phyloP scores from a whole-genome alignment of 2,329 filamentous ascomycete genomes.

The Ceratocystis huliohia region DNA sequence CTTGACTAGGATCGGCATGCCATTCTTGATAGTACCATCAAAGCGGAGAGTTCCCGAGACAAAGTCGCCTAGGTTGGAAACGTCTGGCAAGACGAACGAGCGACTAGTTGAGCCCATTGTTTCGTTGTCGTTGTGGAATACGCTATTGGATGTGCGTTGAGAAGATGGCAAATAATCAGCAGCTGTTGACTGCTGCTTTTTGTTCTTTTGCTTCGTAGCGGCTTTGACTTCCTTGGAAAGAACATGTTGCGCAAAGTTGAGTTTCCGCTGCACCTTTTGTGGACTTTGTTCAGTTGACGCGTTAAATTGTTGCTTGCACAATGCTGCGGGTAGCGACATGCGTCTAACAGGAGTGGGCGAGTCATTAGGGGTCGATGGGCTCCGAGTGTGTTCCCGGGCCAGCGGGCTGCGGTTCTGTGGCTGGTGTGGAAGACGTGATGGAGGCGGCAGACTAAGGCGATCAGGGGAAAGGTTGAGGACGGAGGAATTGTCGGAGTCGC shows the following conservation, averaged over 20 bases:
- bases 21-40: slow-evolving; percentile 39
- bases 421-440: slow-evolving; percentile 25
- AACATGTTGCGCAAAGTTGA: slow-evolving; percentile 20
- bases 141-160: slow-evolving; percentile 21
- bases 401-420: slow-evolving; percentile 31
- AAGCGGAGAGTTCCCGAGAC: slow-evolving; percentile 43
- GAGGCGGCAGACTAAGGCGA: slow-evolving; percentile 29
- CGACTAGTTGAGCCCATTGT: slow-evolving; percentile 30
- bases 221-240: slow-evolving; percentile 21
- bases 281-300: slow-evolving; percentile 9
- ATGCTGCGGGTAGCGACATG: slow-evolving; percentile 20
- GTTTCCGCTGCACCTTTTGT: slow-evolving; percentile 19
- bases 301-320: slow-evolving; percentile 15
- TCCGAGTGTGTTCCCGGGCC: slow-evolving; percentile 28
- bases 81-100: slow-evolving; percentile 43
- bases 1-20: slow-evolving; percentile 44
- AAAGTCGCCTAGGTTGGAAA: slow-evolving; percentile 44
- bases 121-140: slow-evolving; percentile 20
- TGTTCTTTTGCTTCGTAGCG: slow-evolving; percentile 17
- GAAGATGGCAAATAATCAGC: not conserved
- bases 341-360: slow-evolving; percentile 17
- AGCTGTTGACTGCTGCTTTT: slow-evolving; percentile 6
- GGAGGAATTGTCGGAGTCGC: slow-evolving; percentile 39
- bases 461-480: slow-evolving; percentile 27
- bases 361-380: slow-evolving; percentile 24